Conservation (phyloP, 371 early-diverging fungal species). For the Haplosporangium sp. region DNA sequence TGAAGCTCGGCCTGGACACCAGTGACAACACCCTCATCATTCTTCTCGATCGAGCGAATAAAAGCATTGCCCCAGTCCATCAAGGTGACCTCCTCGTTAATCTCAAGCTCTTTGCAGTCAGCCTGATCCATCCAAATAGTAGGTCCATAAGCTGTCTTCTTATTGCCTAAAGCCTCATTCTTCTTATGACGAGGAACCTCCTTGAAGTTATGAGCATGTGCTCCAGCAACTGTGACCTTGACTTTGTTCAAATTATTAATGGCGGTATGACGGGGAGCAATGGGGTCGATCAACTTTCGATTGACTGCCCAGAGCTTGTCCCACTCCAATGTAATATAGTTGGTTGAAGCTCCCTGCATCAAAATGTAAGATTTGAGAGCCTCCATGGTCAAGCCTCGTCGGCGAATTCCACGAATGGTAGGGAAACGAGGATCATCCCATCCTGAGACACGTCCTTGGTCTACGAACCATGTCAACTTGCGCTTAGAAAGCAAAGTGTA, state of each 20-base stretch:
- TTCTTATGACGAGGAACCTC: slow-evolving; percentile 88
- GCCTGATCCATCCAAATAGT: slow-evolving; percentile 89
- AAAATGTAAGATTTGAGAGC: slow-evolving; percentile 98
- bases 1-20: slow-evolving; percentile 77
- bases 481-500: slow-evolving; percentile 99
- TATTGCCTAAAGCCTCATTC: slow-evolving; percentile 91
- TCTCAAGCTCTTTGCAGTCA: slow-evolving; percentile 65
- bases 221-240: slow-evolving; percentile 74
- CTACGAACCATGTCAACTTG: slow-evolving; percentile 98
- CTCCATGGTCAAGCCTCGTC: slow-evolving; percentile 98
- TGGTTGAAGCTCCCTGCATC: slow-evolving; percentile 96
- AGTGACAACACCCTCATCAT: slow-evolving; percentile 61
- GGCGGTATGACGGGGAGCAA: slow-evolving; percentile 94
- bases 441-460: slow-evolving; percentile 89
- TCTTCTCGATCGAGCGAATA: slow-evolving; percentile 74
- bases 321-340: slow-evolving; percentile 96
- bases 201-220: slow-evolving; percentile 69
- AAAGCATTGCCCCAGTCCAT: slow-evolving; percentile 99
- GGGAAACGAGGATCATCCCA: slow-evolving; percentile 99
- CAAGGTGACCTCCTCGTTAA: slow-evolving; percentile 95
- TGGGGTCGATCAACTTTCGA: slow-evolving; percentile 97
- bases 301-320: slow-evolving; percentile 99
- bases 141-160: slow-evolving; percentile 85
- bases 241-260: slow-evolving; percentile 66
- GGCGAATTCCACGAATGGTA: slow-evolving; percentile 97